A percentile compares a stretch with the other conserved stretches of the same genome.
Conservation (phyloP, 768 basidiomycete species). For the Kwoniella europaea region DNA sequence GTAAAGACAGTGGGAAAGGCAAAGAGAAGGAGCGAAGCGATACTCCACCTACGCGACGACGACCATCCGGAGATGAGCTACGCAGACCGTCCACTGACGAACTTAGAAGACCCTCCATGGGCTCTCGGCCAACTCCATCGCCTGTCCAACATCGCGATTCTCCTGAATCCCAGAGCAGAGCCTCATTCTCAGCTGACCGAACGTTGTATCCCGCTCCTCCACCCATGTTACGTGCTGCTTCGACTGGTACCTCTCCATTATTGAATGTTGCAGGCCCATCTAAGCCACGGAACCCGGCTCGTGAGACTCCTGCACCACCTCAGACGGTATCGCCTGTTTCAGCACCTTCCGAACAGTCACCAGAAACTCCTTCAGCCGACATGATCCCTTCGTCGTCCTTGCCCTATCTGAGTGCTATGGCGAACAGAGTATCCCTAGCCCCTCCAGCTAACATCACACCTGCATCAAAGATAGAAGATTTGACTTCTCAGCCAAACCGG, state of each 20-base stretch:
- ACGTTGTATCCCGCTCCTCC: constrained; percentile 36
- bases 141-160: constrained; percentile 1
- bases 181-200: constrained; percentile 34
- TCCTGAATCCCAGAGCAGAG: constrained; percentile 10
- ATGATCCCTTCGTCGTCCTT: constrained; percentile 27
- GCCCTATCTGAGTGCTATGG: constrained; percentile 32
- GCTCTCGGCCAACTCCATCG: constrained; percentile 10
- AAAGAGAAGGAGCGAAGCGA: constrained; percentile 43
- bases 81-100: constrained; percentile 3
- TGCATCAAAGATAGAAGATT: constrained; percentile 4
- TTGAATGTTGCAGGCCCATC: constrained; percentile 10
- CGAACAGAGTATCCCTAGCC: constrained; percentile 20
- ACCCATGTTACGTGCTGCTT: constrained; percentile 30
- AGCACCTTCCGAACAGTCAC: constrained; percentile 3
- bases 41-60: constrained; percentile 25
- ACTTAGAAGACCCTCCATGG: constrained; percentile 16
- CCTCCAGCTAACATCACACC: constrained; percentile 14
- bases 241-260: constrained; percentile 10
- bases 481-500: neutral
- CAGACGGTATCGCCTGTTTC: constrained; percentile 3
- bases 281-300: constrained; percentile 13
- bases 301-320: constrained; percentile 28
- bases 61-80: constrained; percentile 16
- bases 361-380: constrained; percentile 6
- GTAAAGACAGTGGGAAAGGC: constrained; percentile 44